phyloP scores from a whole-genome alignment of 164 flowering plant genomes.

The Piper longum region DNA sequence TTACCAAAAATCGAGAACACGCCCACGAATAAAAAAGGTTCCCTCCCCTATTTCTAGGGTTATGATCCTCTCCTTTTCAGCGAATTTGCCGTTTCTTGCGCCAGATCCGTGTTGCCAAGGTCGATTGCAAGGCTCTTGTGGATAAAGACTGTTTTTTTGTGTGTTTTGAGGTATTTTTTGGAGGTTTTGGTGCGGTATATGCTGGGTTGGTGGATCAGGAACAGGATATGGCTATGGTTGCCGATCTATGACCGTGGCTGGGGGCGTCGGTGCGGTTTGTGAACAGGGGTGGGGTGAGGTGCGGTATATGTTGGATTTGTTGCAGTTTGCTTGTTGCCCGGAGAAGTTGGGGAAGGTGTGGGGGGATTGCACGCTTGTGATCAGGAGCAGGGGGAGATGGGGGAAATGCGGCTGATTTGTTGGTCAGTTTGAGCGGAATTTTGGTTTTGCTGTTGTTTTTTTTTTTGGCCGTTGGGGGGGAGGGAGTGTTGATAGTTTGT shows the following conservation, averaged over 20 bases:
- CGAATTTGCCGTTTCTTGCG: too few species aligned
- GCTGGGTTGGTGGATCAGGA: constrained; percentile 1
- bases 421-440: background rate
- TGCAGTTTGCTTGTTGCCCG: constrained; percentile 20
- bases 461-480: background rate
- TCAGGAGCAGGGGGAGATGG: constrained; percentile 71
- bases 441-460: background rate
- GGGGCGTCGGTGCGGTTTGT: constrained; percentile 3
- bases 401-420: constrained; percentile 65
- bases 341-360: constrained; percentile 24
- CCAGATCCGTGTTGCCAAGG: too few species aligned
- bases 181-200: constrained; percentile 10
- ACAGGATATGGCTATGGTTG: background rate
- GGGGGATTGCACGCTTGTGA: constrained; percentile 49
- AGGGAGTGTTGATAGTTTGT: background rate
- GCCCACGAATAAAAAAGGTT: too few species aligned
- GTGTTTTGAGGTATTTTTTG: too few species aligned
- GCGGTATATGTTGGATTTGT: constrained; percentile 44
- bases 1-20: too few species aligned
- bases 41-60: too few species aligned
- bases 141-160: too few species aligned
- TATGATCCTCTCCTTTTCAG: too few species aligned
- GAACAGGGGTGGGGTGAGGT: constrained; percentile 1
- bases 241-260: constrained; percentile 19
- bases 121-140: too few species aligned